phyloP scores from a whole-genome alignment of 768 basidiomycete species.

The Thelephora aurantiotincta region DNA sequence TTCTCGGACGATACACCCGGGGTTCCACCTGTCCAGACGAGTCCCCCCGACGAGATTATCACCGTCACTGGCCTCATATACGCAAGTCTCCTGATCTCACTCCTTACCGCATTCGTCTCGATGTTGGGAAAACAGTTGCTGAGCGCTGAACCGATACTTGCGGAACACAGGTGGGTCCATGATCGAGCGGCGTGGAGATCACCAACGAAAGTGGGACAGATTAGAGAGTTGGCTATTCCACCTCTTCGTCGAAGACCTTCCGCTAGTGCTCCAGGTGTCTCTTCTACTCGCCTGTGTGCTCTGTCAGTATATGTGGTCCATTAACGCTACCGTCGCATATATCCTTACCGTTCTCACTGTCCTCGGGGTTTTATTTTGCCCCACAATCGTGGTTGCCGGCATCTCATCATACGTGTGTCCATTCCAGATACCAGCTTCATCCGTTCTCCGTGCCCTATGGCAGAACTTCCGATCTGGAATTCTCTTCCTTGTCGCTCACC shows the following conservation, averaged over 20 bases:
- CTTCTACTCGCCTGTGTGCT: constrained; percentile 11
- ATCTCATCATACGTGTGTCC: constrained; percentile 7
- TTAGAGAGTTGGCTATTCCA: constrained; percentile 10
- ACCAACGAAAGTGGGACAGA: constrained; percentile 9
- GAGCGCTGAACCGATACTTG: constrained; percentile 13
- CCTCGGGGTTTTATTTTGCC: constrained; percentile 9
- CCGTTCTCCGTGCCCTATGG: constrained; percentile 2
- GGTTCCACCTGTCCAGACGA: constrained; percentile 2
- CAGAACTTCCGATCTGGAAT: too few relatives aligned
- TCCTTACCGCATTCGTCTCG: constrained; percentile 27
- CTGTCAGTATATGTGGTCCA: constrained; percentile 6
- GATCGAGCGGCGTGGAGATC: constrained; percentile 8
- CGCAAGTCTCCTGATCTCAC: constrained; percentile 19
- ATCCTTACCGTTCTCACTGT: constrained; percentile 6
- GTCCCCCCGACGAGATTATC: constrained; percentile 16
- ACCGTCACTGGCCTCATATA: constrained; percentile 31
- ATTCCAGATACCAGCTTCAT: constrained; percentile 11
- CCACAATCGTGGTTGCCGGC: constrained; percentile 9
- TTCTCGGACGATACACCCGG: constrained; percentile 1
- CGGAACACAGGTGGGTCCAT: constrained; percentile 3
- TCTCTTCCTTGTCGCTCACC: too few relatives aligned
- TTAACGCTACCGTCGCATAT: constrained; percentile 5
- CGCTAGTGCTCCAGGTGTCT: constrained; percentile 11
- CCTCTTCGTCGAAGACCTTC: constrained; percentile 6
- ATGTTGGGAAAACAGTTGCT: constrained; percentile 38